Evolutionary conservation across 2,329 filamentous ascomycete species (phyloP).

Genomic region (Sporothrix mexicana): DNA sequence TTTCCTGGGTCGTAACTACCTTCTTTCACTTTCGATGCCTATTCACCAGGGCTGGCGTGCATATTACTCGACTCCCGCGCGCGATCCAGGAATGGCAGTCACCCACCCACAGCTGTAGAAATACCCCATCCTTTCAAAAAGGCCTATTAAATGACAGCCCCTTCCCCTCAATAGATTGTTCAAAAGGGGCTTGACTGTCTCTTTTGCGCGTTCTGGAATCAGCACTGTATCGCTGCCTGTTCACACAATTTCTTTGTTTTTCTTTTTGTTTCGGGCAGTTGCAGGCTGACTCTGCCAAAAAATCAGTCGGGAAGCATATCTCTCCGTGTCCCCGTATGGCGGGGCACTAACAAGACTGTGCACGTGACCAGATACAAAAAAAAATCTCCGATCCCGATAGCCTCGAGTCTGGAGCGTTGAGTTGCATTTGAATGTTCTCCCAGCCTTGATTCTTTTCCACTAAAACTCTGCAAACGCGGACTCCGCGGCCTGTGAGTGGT

Average conservation of each 20-base stretch:
- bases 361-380: slow-evolving; percentile 24
- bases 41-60: background rate
- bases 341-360: background rate
- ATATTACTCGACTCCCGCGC: background rate
- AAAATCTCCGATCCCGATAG: slow-evolving; percentile 15
- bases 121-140: background rate
- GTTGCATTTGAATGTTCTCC: no score
- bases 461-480: no score
- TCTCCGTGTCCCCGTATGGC: slow-evolving; percentile 26
- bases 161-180: background rate
- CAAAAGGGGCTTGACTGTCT: no score
- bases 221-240: background rate
- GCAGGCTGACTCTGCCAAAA: background rate
- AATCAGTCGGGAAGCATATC: slow-evolving; percentile 23
- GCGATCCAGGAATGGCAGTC: background rate
- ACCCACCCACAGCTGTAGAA: background rate
- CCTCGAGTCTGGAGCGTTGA: background rate
- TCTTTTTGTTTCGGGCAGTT: background rate
- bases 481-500: background rate
- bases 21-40: background rate
- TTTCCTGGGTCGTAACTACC: background rate
- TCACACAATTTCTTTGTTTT: background rate
- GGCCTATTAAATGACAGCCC: background rate
- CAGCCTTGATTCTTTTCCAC: no score
- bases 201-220: background rate